phyloP scores from a whole-genome alignment of 805 yeast species.

The Wickerhamomyces mucosus region DNA sequence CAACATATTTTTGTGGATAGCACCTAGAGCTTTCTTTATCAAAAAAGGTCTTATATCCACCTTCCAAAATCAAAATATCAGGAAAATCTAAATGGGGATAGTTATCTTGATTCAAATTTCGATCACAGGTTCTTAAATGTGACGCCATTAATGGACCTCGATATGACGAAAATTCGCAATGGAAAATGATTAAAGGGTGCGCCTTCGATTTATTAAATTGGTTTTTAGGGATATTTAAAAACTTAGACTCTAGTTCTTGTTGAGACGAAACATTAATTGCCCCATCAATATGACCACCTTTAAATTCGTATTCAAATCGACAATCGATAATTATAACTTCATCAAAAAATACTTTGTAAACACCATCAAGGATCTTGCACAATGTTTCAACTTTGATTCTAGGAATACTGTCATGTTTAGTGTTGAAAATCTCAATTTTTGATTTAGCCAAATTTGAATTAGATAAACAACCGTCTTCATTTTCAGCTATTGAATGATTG shows the following conservation, averaged over 20 bases:
- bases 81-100: conserved; percentile 85
- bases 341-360: conserved; percentile 33
- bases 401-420: conserved; percentile 55
- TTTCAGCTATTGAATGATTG: conserved; percentile 4
- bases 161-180: conserved; percentile 89
- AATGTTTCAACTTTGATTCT: conserved; percentile 54
- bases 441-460: conserved; percentile 20
- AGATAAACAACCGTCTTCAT: conserved; percentile 6
- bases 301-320: conserved; percentile 83
- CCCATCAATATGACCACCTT: conserved; percentile 85
- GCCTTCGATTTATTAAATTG: conserved; percentile 20
- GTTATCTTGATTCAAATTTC: conserved; percentile 57
- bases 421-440: conserved; percentile 31
- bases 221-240: conserved; percentile 24
- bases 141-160: conserved; percentile 93
- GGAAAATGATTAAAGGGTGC: conserved; percentile 59
- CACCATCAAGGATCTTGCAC: conserved; percentile 48
- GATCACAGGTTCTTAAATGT: conserved; percentile 75
- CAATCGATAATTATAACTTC: conserved; percentile 64
- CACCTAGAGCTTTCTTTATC: conserved; percentile 50
- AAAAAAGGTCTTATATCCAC: conserved; percentile 82
- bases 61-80: conserved; percentile 79
- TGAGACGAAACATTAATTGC: conserved; percentile 73
- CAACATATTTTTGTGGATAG: conserved; percentile 70
- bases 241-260: conserved; percentile 51